Evolutionary conservation across 2,329 filamentous ascomycete genomes (phyloP), one percentile per base, ranked within the genome.

Genomic region (Boeremia exigua): DNA sequence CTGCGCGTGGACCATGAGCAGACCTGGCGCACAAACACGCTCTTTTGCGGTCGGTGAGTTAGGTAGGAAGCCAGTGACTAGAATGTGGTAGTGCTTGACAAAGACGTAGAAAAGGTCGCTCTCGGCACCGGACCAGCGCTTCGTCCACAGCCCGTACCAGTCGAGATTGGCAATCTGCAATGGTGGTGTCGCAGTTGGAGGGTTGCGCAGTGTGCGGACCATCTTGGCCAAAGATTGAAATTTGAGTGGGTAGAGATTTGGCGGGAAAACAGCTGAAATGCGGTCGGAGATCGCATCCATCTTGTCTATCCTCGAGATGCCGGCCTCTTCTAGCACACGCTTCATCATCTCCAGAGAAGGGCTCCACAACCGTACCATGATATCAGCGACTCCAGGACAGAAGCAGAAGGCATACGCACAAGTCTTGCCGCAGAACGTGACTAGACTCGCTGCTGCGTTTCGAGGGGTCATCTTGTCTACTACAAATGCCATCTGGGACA

Each of bases 381-480:
- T 85, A 68, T 96, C 92, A 7, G 91, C 89, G 50, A 96, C 85
- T 4, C 91, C 91, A 0, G 92, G 91, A 27, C 91, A 93, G 68
- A 96, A 97, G 77, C 94, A 95, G 75, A 96, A 96, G 28, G 91
- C 92, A 74, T 96, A 96, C 2, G 93, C 92, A 69, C 90, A 94
- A 4, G 92, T 91, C 76, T 95, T 96, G 56, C 91, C 93, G 49
- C 91, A 92, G 72, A 96, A 96, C 28, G 89, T 89, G 54, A 96
- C 90, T 23, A 80, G 61, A 61, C 81, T 81, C 36, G 86, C 85
- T 34, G 86, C 84, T 9, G 86, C 86, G 67, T 92, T 89, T 44
- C 91, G 86, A 67, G 91, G 80, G 14, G 91, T 92, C 87, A 96
- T 89, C 71, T 92, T 94, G 50, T 95, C 91, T 6, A 96, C 88